These are phyloP conservation scores for Dalbergia cochinchinensis DNA, from an alignment of 306 rosid species.

Conservation along the genomic window DNA sequence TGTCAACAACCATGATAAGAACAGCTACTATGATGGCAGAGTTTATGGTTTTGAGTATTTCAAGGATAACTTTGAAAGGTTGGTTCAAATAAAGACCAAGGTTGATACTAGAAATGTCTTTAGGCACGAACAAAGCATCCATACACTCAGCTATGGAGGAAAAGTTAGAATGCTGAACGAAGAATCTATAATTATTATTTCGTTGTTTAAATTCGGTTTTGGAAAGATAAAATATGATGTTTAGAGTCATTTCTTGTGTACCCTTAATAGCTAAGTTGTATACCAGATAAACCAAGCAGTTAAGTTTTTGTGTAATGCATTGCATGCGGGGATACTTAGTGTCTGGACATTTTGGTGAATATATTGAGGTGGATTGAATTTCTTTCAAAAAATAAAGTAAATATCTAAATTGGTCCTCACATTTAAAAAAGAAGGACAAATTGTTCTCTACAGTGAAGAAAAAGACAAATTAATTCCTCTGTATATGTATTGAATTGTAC, in stretches of 20 bases:
- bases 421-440: too few species aligned
- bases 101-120: constrained; percentile 76
- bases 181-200: constrained; percentile 20
- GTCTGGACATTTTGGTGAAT: too few species aligned
- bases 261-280: background rate
- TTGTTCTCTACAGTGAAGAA: too few species aligned
- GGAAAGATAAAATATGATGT: background rate
- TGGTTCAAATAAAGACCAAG: constrained; percentile 64
- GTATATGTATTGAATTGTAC: too few species aligned
- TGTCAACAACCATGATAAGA: constrained; percentile 53
- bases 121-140: constrained; percentile 74
- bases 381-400: too few species aligned
- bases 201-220: constrained; percentile 30
- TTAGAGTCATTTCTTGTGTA: background rate
- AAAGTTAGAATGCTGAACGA: constrained; percentile 24
- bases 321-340: too few species aligned
- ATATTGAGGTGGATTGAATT: too few species aligned
- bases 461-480: too few species aligned
- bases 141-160: constrained; percentile 37
- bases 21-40: constrained; percentile 53
- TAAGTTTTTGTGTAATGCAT: too few species aligned
- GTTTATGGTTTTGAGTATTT: constrained; percentile 60
- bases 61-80: constrained; percentile 59
- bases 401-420: too few species aligned
- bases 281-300: background rate